Evolutionary conservation across 768 basidiomycete species (phyloP), one percentile per base, ranked within the genome.

Genomic region (Crucibulum laeve): DNA sequence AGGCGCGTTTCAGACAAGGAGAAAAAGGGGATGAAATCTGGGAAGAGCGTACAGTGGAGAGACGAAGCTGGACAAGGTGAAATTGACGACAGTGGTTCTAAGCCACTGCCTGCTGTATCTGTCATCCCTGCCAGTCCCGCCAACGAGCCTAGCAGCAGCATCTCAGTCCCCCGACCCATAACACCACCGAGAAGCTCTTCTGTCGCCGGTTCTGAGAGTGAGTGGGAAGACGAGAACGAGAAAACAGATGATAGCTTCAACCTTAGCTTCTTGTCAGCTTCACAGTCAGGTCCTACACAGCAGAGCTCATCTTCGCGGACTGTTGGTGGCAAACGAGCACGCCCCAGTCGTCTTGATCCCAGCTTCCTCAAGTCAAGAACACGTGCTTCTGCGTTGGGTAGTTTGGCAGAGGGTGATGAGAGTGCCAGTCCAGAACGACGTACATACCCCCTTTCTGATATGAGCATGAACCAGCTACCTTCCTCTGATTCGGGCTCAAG

Each of bases 201-300:
- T 33, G 50, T 60, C 3, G 60, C 74, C 18, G 75, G 80, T 4
- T 88, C 86, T 4, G 88, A 91, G 53, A 89, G 84, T 59, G 89
- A 92, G 44, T 91, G 90, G 89, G 89, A 91, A 62, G 88, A 91
- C 56, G 90, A 91, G 54, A 79, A 82, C 52, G 88, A 91, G 56
- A 86, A 78, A 65, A 87, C 85, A 1, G 88, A 92, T 5, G 87
- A 88, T 39, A 87, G 84, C 56, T 56, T 86, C 53, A 78, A 70
- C 50, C 45, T 82, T 47, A 80, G 73, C 57, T 72, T 80, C 56
- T 48, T 68, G 43, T 65, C 76, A 13, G 58, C 65, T n/a, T 67
- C 70, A 11, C 52, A 69, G n/a, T 59, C 70, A 26, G 54, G 65
- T 13, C 65, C 74, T 23, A 60, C 58, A 50, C 47, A 56, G 41